Base-by-base conservation (phyloP, 2,329 filamentous ascomycete genomes). In the Ilyonectria robusta region DNA sequence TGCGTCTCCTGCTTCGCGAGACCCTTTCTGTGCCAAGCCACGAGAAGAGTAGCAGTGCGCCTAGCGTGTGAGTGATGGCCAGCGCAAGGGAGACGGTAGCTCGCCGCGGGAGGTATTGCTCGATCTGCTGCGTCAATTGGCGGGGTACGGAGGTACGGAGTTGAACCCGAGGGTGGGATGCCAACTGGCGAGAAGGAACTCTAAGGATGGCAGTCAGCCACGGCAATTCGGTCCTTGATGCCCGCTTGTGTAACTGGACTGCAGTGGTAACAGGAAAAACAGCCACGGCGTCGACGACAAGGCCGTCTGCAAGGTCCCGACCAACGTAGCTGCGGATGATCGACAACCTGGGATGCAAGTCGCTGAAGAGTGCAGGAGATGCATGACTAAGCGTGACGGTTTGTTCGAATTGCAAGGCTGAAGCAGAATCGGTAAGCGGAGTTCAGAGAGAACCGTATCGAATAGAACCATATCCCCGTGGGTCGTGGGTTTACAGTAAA, bases 301-400 rank as follows among this genome's bases (percentile, higher is more conserved):
- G 58, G 58, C 66, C 54, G 69, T 60, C 72, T 74, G 72, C 72
- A 75, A 74, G 72, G 72, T 74, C 72, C 72, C 72, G 70, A 68
- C 66, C 59, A 42, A 67, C 60, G 65, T 69, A 62, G 62, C 63
- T 70, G 59, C 59, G 67, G 47, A 58, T 71, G 65, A 75, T 72
- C 74, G 62, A 66, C 69, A 48, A 48, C 65, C 65, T 40, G 46
- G 59, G 48, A 58, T 65, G 59, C 54, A 50, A 55, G 54, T n/a
- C 53, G 48, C 54, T 47, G 63, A 50, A 65, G 19, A 56, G 56
- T 50, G 47, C 58, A 60, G 48, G 40, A 59, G 42, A 40, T 23
- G 33, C 42, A 53, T 66, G 58, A 66, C 57, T 61, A 57, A 66
- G 53, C 63, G 11, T 46, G 9, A 33, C n/a, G 13, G 51, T 33